A percentile compares a stretch with the other conserved stretches of the same genome.
phyloP scores from a whole-genome alignment of 257 asterid genomes.

The Salvia miltiorrhiza region DNA sequence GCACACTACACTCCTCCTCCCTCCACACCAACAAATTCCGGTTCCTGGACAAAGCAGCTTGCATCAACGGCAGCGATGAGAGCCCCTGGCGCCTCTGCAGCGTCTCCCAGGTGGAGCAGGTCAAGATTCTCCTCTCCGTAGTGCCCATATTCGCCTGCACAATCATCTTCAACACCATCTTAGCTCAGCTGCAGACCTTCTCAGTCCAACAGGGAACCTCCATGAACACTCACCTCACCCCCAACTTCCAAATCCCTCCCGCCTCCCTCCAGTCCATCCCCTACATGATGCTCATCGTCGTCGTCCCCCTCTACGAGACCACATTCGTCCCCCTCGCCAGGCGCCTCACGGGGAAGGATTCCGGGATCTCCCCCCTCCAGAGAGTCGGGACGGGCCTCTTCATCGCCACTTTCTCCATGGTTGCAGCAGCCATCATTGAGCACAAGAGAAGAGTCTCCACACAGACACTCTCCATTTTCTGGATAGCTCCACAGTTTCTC shows the following conservation, averaged over 20 bases:
- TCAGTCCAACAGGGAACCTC: constrained; percentile 61
- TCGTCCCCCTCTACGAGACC: constrained; percentile 63
- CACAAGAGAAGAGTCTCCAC: constrained; percentile 36
- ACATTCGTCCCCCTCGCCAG: constrained; percentile 56
- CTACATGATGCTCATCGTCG: constrained; percentile 58
- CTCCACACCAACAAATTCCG: constrained; percentile 61
- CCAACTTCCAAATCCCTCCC: constrained; percentile 52
- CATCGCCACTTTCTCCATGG: constrained; percentile 72
- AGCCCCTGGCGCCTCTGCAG: constrained; percentile 70
- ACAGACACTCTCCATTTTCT: constrained; percentile 44
- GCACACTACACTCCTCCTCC: constrained; percentile 51
- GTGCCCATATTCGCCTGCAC: constrained; percentile 74
- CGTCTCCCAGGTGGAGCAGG: constrained; percentile 69
- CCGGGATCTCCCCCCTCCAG: constrained; percentile 67
- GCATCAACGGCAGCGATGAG: constrained; percentile 34
- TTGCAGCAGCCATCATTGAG: constrained; percentile 61
- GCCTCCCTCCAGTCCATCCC: constrained; percentile 77
- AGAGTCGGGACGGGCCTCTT: constrained; percentile 65
- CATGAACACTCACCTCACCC: constrained; percentile 51
- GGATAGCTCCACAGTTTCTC: constrained; percentile 78
- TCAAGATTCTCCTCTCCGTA: constrained; percentile 53
- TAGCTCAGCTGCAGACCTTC: constrained; percentile 77
- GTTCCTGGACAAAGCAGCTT: constrained; percentile 78
- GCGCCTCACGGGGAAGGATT: constrained; percentile 34
- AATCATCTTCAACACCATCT: constrained; percentile 68